phyloP scores from a whole-genome alignment of 129 eudicot genomes.

The Mikania micrantha region DNA sequence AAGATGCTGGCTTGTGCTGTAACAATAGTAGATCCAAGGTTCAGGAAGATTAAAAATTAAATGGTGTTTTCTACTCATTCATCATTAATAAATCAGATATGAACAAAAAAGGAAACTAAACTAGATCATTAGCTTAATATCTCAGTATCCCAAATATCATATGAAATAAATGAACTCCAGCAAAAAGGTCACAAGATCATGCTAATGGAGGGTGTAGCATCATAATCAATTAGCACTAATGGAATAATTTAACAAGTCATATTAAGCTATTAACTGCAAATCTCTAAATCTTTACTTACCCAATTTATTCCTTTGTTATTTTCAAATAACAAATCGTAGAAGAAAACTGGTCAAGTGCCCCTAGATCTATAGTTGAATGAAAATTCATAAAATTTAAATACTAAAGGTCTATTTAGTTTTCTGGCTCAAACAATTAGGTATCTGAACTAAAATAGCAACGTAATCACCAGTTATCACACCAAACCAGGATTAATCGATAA shows the following conservation, averaged over 20 bases:
- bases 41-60: background rate
- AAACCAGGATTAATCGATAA: too few relatives aligned
- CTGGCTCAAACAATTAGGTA: background rate
- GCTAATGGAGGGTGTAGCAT: background rate
- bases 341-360: background rate
- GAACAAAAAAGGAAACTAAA: background rate
- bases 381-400: background rate
- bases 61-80: background rate
- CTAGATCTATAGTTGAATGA: background rate
- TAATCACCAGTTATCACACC: too few relatives aligned
- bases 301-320: background rate
- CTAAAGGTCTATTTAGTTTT: background rate
- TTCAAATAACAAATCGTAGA: background rate
- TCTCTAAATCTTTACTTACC: background rate
- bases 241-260: background rate
- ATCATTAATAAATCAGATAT: background rate
- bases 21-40: slow-evolving; percentile 14
- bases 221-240: background rate
- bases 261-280: background rate
- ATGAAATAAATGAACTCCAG: background rate
- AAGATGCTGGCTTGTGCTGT: slow-evolving; percentile 77
- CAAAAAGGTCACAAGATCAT: background rate
- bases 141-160: background rate
- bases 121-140: background rate
- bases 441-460: background rate